Evolutionary conservation across 2,329 filamentous ascomycete species (phyloP).

Genomic region (Camillea tinctor): DNA sequence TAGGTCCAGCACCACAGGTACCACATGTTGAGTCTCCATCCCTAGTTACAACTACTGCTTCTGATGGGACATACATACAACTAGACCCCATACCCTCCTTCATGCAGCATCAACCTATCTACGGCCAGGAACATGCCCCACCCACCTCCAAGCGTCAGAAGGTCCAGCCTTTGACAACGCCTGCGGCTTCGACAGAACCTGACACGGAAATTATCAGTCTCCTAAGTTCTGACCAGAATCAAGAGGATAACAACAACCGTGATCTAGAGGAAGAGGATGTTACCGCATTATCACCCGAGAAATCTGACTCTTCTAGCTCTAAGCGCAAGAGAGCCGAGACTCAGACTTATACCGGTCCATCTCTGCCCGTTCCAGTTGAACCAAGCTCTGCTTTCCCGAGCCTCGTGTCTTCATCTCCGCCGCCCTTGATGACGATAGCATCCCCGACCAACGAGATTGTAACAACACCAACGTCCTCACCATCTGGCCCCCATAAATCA

Average conservation of each 20-base stretch:
- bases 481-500: background rate
- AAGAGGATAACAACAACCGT: background rate
- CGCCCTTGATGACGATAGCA: background rate
- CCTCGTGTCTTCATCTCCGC: background rate
- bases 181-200: no score
- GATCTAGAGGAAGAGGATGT: background rate
- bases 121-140: no score
- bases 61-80: background rate
- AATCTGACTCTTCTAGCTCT: background rate
- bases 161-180: background rate
- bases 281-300: background rate
- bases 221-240: slow-evolving; percentile 12
- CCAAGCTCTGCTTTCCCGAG: background rate
- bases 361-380: background rate
- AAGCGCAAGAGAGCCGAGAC: background rate
- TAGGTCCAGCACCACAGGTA: background rate
- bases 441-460: background rate
- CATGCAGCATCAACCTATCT: no score
- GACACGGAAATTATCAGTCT: slow-evolving; percentile 10
- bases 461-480: background rate
- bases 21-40: background rate
- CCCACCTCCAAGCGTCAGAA: background rate
- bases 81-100: background rate
- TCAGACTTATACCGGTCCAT: background rate
- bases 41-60: background rate